Percentiles rank a stretch among this genome's conserved stretches.
Conservation (phyloP, 2,329 filamentous ascomycete genomes). For the Diplodia corticola region DNA sequence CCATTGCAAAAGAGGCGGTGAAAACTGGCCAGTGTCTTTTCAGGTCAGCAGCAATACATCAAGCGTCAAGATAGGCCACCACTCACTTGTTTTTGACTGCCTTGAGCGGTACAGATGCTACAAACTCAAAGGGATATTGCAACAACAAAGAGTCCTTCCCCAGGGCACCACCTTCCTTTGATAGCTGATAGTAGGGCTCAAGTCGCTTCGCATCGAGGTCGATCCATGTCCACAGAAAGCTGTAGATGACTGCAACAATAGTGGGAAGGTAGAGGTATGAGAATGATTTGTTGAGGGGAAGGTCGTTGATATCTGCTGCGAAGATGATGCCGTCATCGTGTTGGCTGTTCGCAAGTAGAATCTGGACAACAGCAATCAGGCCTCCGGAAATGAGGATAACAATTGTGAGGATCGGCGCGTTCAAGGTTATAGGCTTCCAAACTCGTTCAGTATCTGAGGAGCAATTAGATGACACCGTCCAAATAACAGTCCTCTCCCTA, state of each 20-base stretch:
- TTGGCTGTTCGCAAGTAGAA: constrained; percentile 45
- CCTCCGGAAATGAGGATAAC: constrained; percentile 42
- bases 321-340: constrained; percentile 47
- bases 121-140: constrained; percentile 55
- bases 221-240: constrained; percentile 60
- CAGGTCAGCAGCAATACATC: not conserved
- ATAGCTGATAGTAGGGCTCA: constrained; percentile 62
- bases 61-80: not conserved
- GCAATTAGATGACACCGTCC: not conserved
- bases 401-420: constrained; percentile 39
- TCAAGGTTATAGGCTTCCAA: constrained; percentile 45
- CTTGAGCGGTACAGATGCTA: constrained; percentile 46
- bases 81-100: constrained; percentile 38
- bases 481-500: not conserved
- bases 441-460: not conserved
- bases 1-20: constrained; percentile 48
- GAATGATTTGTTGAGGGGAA: constrained; percentile 43
- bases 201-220: constrained; percentile 61
- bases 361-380: constrained; percentile 49
- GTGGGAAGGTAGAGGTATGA: constrained; percentile 57
- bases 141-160: constrained; percentile 53
- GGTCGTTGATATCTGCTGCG: constrained; percentile 35
- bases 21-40: constrained; percentile 57
- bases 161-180: constrained; percentile 45
- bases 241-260: constrained; percentile 56